A percentile compares a stretch with the other conserved stretches of the same genome.
These are phyloP conservation scores for Leccinum barrowsii DNA, from an alignment of 768 basidiomycete species.

Conservation along the genomic window DNA sequence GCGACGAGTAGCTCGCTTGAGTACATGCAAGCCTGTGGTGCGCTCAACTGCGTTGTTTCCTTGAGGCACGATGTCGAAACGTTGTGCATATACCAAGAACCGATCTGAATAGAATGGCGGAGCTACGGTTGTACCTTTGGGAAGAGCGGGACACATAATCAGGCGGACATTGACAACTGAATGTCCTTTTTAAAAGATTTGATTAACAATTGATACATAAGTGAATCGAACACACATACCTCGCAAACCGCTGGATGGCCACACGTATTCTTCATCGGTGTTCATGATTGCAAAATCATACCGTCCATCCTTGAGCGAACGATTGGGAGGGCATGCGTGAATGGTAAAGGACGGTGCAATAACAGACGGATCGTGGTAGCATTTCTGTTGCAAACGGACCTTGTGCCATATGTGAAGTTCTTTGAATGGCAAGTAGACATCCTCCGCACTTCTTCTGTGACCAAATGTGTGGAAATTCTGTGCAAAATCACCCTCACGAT, in stretches of 20 bases:
- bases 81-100: background rate
- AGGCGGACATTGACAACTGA: background rate
- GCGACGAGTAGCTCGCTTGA: background rate
- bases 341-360: background rate
- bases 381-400: background rate
- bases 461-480: background rate
- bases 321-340: background rate
- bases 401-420: background rate
- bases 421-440: background rate
- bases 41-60: background rate
- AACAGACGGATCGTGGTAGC: background rate
- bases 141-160: background rate
- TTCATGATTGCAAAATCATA: background rate
- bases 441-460: background rate
- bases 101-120: background rate
- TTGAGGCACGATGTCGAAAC: background rate
- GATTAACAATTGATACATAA: background rate
- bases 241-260: background rate
- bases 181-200: background rate
- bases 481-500: background rate
- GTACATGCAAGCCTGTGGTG: constrained; percentile 1
- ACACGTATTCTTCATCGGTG: background rate
- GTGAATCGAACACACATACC: background rate
- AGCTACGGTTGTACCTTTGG: background rate
- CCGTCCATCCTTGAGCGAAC: background rate